Conservation (phyloP, 192 early-diverging fungal species). For the Entophlyctis luteolus region DNA sequence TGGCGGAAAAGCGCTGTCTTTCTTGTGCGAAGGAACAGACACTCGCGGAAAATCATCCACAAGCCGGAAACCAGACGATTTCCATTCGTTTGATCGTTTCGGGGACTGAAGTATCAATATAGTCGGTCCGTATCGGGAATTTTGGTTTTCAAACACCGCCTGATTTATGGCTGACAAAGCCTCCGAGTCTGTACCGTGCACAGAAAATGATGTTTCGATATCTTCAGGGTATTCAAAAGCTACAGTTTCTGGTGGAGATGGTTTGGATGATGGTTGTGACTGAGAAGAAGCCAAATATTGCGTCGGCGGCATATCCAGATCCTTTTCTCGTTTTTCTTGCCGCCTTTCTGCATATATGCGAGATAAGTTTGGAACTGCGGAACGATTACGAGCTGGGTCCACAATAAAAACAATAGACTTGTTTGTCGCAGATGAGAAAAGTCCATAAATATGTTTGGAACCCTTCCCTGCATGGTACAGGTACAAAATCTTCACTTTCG, state of each 20-base stretch:
- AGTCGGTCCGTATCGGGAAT: constrained; percentile 58
- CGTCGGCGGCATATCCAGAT: constrained; percentile 5
- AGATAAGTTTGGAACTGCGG: constrained; percentile 70
- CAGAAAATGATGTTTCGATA: constrained; percentile 50
- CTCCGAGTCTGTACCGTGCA: constrained; percentile 46
- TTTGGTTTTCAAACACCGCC: constrained; percentile 58
- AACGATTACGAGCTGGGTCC: constrained; percentile 54
- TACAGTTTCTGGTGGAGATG: neutral
- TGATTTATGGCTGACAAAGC: constrained; percentile 57
- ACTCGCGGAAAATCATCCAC: constrained; percentile 71
- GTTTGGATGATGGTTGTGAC: constrained; percentile 17
- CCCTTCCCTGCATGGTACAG: constrained; percentile 68
- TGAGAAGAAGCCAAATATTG: neutral
- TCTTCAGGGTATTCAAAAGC: constrained; percentile 49
- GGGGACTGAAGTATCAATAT: constrained; percentile 75
- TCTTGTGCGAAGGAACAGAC: constrained; percentile 63
- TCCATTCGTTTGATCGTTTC: constrained; percentile 41
- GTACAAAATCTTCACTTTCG: constrained; percentile 62
- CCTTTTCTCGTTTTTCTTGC: constrained; percentile 18
- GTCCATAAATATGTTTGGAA: constrained; percentile 58
- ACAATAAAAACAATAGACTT: constrained; percentile 72
- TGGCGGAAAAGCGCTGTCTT: constrained; percentile 69
- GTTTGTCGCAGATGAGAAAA: constrained; percentile 61
- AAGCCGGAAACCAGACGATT: constrained; percentile 40
- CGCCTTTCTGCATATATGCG: constrained; percentile 60